Base-by-base conservation (phyloP, 495 filamentous ascomycete genomes). In the Aspergillus cavernicola region DNA sequence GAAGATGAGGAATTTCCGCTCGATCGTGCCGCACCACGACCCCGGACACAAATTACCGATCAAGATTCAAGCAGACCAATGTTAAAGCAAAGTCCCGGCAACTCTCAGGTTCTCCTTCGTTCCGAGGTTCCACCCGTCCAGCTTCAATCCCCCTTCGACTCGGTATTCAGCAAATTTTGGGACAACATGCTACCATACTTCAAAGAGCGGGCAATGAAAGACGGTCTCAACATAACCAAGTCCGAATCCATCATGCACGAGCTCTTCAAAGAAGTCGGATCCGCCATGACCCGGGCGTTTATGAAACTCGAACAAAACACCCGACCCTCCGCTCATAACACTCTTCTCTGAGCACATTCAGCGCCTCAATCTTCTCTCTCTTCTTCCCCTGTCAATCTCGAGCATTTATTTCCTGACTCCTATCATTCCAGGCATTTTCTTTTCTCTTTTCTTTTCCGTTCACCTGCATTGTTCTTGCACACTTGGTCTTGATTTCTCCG, bases 241-340 rank as follows among this genome's bases (percentile, higher is more conserved):
- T 56, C 53, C 2, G 59, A 62, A 20, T 51, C 53, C 1, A 58
- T 62, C 39, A 53, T 62, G 49, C 53, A 55, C n/a, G 56, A 62
- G n/a, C 49, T 62, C 2, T 58, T 62, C 18, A 53, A 56, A 16
- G 59, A 62, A 42, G 49, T 62, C 8, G 59, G 56, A 29, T 33
- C 50, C 24, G 52, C 59, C 0, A 45, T 60, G 35, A 50, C 52
- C 7, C 50, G 46, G 44, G 60, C 59, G 4, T 45, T 62, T 26
- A 36, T 56, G 26, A 54, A 50, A 46, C 46, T 59, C 32, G 53
- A 51, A 22, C 43, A 58, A 38, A 47, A 16, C 32, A 28, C 32
- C 2, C 32, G 35, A 12, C 23, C 13, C 19, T 6, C 45, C 18
- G 20, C 35, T 31, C n/a, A 12, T 19, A 35, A 33, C 18, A 33